Evolutionary conservation across 345 rosid genomes (phyloP).

Genomic region (Eucalyptus paniculata): DNA sequence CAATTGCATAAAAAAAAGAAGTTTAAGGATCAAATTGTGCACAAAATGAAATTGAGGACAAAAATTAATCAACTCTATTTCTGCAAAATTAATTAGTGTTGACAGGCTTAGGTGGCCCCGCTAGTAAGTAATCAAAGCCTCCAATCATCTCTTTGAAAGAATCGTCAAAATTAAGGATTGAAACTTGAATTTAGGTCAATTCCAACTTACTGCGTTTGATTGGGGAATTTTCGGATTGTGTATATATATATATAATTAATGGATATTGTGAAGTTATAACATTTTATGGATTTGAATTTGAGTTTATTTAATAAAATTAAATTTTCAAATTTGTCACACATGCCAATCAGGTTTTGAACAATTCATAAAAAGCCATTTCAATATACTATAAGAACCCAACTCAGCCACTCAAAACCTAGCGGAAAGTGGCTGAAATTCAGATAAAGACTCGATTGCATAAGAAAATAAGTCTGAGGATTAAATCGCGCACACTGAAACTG

Average conservation of each 20-base stretch:
- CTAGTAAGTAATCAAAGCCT: accelerated
- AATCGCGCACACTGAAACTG: neutral
- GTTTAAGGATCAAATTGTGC: accelerated
- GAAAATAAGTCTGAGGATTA: neutral
- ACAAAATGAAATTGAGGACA: too few relatives aligned
- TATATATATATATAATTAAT: accelerated
- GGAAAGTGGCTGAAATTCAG: accelerated
- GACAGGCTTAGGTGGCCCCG: accelerated
- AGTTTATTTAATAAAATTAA: accelerated
- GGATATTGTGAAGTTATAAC: too few relatives aligned
- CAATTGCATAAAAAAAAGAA: neutral
- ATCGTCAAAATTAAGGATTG: too few relatives aligned
- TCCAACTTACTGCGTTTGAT: accelerated
- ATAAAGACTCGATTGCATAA: neutral
- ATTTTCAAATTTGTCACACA: accelerated
- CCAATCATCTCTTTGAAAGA: too few relatives aligned
- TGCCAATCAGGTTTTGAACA: accelerated
- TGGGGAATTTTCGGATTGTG: too few relatives aligned
- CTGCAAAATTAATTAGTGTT: accelerated
- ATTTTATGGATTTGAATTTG: accelerated
- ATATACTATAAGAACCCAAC: too few relatives aligned
- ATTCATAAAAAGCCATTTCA: accelerated
- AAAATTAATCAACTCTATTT: too few relatives aligned
- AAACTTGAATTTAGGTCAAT: too few relatives aligned
- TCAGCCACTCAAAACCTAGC: accelerated